phyloP scores from a whole-genome alignment of 805 yeast genomes.

The Candida anglica region DNA sequence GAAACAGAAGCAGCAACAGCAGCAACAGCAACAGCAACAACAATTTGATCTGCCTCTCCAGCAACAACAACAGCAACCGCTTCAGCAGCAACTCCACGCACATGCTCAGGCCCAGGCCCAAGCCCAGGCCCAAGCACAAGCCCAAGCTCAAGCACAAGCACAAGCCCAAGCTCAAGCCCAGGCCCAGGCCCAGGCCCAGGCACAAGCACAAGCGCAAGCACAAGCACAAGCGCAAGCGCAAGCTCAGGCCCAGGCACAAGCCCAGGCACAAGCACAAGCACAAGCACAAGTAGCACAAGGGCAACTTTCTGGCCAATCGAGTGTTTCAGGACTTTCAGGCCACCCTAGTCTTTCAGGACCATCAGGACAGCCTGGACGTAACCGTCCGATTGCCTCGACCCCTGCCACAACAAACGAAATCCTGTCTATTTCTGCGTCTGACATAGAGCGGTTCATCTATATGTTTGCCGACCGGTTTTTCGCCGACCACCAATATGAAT shows the following conservation, averaged over 20 bases:
- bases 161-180: conserved; percentile 10
- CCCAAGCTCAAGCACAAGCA: conserved; percentile 9
- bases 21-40: conserved; percentile 5
- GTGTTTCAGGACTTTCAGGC: no score
- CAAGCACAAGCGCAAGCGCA: conserved; percentile 9
- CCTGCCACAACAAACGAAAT: conserved; percentile 2
- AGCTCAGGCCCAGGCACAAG: conserved; percentile 9
- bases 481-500: conserved; percentile 35
- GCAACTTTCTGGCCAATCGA: no score
- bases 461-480: conserved; percentile 41
- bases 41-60: no score
- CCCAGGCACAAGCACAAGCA: conserved; percentile 4
- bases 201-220: conserved; percentile 8
- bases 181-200: conserved; percentile 12
- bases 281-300: conserved; percentile 1
- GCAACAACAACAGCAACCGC: conserved; percentile 7
- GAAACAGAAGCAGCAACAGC: conserved; percentile 17
- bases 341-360: no score
- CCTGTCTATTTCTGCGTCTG: conserved; percentile 19
- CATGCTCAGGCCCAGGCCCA: conserved; percentile 7
- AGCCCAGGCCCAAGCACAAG: conserved; percentile 9
- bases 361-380: no score
- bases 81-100: conserved; percentile 4
- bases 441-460: conserved; percentile 37
- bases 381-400: conserved; percentile 1